Evolutionary conservation across 2,329 filamentous ascomycete genomes (phyloP), one percentile per base, ranked within the genome.

Genomic region (Colletotrichum phormii): DNA sequence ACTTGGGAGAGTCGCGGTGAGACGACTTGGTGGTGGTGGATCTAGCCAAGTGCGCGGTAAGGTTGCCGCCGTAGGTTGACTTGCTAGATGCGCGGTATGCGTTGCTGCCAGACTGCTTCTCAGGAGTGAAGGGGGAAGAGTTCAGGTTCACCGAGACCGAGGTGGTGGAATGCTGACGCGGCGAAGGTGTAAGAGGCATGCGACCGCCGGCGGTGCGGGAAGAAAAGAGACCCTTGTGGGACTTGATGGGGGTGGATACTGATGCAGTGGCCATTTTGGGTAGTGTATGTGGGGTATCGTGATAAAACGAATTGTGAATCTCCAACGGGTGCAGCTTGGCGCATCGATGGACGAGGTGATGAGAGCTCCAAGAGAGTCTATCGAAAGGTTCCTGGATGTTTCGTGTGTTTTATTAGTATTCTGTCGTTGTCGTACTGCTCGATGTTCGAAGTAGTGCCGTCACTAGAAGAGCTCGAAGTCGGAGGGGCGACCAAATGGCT

Each of bases 171-270:
- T 87, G 86, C 76, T 91, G 90, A 77, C 92, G 91, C 71, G 97
- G 97, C 71, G 96, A 98, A 37, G 97, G 96, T 4, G 96, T 98
- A 81, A 99, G 87, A 78, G 97, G 95, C 89, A 97, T 95, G 75
- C 97, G 94, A 82, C 95, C 95, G 85, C 96, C 95, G 83, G 95
- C 97, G 82, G 95, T 97, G 82, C 95, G 95, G 77, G 94, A 91
- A 77, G 93, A 95, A 87, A 98, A 98, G 79, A 98, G 90, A 73
- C 95, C 95, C 85, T 93, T 92, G 84, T 98, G 96, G 89, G 94
- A 97, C 89, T 98, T 98, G 82, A 97, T 89, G 73, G 97, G 97
- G 74, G 97, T 98, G 79, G 95, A 94, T 84, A 98, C 91, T 81
- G 90, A 86, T 83, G 92, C 83, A 73, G 86, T 93, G 82, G 96